Evolutionary conservation across 2,329 filamentous ascomycete species (phyloP).

Genomic region (Calonectria fujianensis): DNA sequence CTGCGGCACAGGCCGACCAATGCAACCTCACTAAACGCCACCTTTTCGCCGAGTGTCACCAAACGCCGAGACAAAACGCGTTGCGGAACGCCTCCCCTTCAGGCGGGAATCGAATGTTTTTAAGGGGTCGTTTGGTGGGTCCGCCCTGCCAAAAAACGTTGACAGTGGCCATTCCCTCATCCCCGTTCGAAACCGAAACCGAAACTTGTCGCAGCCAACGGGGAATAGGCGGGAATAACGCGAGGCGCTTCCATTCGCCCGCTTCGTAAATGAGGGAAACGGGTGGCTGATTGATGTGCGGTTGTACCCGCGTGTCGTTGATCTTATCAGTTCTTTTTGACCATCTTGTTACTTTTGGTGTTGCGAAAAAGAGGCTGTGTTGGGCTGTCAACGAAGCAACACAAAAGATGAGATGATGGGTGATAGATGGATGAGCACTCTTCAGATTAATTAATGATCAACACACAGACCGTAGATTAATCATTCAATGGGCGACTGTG

Average conservation of each 20-base stretch:
- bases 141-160: not conserved
- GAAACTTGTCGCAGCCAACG: not conserved
- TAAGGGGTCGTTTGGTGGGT: constrained; percentile 20
- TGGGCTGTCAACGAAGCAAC: not conserved
- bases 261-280: not conserved
- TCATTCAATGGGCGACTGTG: not conserved
- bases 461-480: not conserved
- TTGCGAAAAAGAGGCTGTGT: not conserved
- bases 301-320: not conserved
- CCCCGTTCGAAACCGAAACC: constrained; percentile 20
- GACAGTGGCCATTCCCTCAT: too few species aligned
- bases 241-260: not conserved
- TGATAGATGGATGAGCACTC: not conserved
- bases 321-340: not conserved
- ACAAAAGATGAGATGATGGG: not conserved
- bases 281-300: constrained; percentile 23
- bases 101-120: constrained; percentile 32
- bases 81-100: constrained; percentile 5
- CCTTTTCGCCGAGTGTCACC: not conserved
- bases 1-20: constrained; percentile 21
- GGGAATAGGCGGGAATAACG: constrained; percentile 32
- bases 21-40: constrained; percentile 20
- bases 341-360: not conserved
- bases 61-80: not conserved
- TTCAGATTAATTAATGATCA: not conserved